These are phyloP conservation scores for Rhizomucor miehei DNA, from an alignment of 371 early-diverging fungal genomes.

Conservation along the genomic window DNA sequence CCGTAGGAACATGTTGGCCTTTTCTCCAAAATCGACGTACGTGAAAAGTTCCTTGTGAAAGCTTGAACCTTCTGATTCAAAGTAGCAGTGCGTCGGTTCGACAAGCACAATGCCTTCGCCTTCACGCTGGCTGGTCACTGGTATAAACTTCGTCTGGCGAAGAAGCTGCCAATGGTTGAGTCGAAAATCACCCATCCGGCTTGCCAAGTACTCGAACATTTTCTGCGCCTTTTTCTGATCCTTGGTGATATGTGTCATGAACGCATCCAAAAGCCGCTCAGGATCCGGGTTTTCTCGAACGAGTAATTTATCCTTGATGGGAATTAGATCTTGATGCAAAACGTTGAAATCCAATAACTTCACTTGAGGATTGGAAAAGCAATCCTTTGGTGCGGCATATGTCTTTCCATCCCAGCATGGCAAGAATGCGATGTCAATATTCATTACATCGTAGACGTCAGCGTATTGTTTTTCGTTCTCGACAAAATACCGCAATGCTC, in stretches of 20 bases:
- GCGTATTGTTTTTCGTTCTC: conserved; percentile 65
- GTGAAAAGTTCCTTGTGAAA: conserved; percentile 61
- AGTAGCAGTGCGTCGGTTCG: conserved; percentile 59
- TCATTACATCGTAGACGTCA: conserved; percentile 36
- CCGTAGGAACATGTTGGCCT: conserved; percentile 75
- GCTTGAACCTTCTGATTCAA: conserved; percentile 47
- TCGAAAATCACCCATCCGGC: conserved; percentile 58
- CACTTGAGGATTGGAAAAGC: conserved; percentile 63
- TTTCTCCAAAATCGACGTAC: conserved; percentile 71
- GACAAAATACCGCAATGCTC: conserved; percentile 70
- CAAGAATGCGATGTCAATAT: conserved; percentile 57
- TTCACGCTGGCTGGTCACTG: conserved; percentile 36
- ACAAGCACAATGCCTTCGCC: conserved; percentile 22
- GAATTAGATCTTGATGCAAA: conserved; percentile 53
- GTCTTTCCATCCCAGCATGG: conserved; percentile 52
- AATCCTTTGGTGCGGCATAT: conserved; percentile 52
- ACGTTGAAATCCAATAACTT: conserved; percentile 68
- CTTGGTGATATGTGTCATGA: conserved; percentile 34
- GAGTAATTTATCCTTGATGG: conserved; percentile 66
- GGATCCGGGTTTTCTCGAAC: conserved; percentile 64
- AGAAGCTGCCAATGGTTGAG: conserved; percentile 55
- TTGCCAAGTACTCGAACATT: conserved; percentile 71
- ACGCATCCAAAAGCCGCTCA: conserved; percentile 41
- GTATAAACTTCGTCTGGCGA: conserved; percentile 59
- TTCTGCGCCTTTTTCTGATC: conserved; percentile 45